Percentiles rank a stretch among this genome's conserved stretches.
Conservation (phyloP, 805 yeast genomes). For the Zygosaccharomyces gambellarensis region DNA sequence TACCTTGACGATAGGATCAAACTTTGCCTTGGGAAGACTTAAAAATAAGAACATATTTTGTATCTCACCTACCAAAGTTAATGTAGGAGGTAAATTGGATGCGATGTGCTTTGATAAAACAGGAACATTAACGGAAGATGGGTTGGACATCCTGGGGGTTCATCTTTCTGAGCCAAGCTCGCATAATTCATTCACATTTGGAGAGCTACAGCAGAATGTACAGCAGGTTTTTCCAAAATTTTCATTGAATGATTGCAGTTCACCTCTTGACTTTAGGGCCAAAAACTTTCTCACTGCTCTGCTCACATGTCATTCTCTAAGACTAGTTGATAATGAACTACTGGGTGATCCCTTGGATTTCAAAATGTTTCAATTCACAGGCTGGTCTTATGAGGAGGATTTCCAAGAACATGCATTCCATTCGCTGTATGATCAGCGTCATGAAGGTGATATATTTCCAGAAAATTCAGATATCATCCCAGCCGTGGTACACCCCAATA, state of each 20-base stretch:
- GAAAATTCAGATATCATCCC: constrained; percentile 45
- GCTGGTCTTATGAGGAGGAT: constrained; percentile 72
- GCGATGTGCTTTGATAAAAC: constrained; percentile 93
- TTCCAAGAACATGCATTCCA: constrained; percentile 38
- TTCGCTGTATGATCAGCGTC: constrained; percentile 37
- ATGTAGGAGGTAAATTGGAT: constrained; percentile 93
- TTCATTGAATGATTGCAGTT: constrained; percentile 30
- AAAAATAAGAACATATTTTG: constrained; percentile 71
- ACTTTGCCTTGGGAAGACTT: constrained; percentile 78
- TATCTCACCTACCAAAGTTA: constrained; percentile 89
- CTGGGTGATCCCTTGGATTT: constrained; percentile 92
- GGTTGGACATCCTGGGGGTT: constrained; percentile 79
- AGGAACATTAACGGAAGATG: constrained; percentile 96
- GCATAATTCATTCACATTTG: constrained; percentile 22
- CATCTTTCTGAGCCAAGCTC: constrained; percentile 33
- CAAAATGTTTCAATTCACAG: constrained; percentile 89
- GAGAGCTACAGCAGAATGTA: constrained; percentile 24
- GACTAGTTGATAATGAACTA: constrained; percentile 69
- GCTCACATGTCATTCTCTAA: constrained; percentile 79
- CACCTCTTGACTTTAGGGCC: constrained; percentile 28
- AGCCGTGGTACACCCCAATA: constrained; percentile 44
- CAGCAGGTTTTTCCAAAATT: constrained; percentile 26
- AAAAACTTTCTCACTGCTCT: constrained; percentile 36
- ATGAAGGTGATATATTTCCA: constrained; percentile 38
- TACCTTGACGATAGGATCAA: constrained; percentile 92